Base-by-base conservation (phyloP, 495 filamentous ascomycete genomes). In the Podospora conica region DNA sequence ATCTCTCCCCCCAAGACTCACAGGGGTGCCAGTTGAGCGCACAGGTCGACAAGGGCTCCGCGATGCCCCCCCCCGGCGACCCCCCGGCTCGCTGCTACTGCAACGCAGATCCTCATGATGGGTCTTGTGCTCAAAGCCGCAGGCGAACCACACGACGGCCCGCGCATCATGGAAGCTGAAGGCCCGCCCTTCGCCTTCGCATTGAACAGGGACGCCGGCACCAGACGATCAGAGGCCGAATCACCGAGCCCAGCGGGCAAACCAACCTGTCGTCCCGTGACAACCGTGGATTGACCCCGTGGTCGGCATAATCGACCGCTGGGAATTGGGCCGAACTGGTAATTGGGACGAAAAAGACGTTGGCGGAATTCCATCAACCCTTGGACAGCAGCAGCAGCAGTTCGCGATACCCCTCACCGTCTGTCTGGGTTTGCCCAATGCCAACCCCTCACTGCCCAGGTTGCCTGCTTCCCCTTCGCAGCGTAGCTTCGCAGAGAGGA, bases 101-200 rank as follows among this genome's bases (percentile, higher is more conserved):
- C 40, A 48, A 48, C 40, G 40, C 40, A 48, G 40, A 48, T 48
- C 40, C 40, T 48, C 40, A 48, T 48, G 40, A 48, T 48, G 40
- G 40, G 40, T 48, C 40, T 48, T 48, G 40, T 48, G 40, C 40
- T 8, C 40, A 48, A 48, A 48, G 40, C 40, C 40, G 40, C 40
- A 57, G 12, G 55, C 23, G 55, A 23, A 57, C 55, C 55, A 27
- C 55, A 57, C 55, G 20, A 57, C 55, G 55, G 55, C 55, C 55
- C 23, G 55, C 55, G 55, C 55, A 57, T 48, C 55, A 57, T 48
- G 40, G 40, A 48, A 57, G 55, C 55, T 57, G 55, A 57, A 57
- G 22, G 55, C 55, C 22, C 40, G 40, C 40, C 40, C n/a, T 48
- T 12, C 40, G 40, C 40, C 40, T 48, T 48, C 40, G 40, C 40